These are phyloP conservation scores for Termitomyces sp. DNA, from an alignment of 768 basidiomycete species.

Conservation along the genomic window DNA sequence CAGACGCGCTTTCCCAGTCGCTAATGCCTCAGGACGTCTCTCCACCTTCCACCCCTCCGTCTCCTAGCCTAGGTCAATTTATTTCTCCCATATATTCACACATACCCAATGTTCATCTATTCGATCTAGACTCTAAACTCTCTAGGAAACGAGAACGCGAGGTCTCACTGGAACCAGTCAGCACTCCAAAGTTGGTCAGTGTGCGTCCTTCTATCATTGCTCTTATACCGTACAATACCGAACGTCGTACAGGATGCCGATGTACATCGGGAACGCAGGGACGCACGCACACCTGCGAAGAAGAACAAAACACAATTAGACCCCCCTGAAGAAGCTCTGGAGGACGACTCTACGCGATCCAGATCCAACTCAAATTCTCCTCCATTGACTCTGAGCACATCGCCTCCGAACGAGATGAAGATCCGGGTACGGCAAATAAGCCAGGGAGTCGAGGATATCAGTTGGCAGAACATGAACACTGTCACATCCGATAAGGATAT, in stretches of 20 bases:
- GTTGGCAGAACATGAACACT: conserved; percentile 54
- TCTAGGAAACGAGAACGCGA: conserved; percentile 77
- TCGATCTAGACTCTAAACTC: conserved; percentile 38
- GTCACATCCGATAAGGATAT: conserved; percentile 25
- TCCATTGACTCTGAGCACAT: conserved; percentile 46
- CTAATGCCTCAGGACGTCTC: conserved; percentile 15
- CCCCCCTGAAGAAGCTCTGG: conserved; percentile 60
- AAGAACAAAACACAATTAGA: conserved; percentile 68
- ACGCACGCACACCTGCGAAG: conserved; percentile 64
- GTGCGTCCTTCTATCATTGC: conserved; percentile 26
- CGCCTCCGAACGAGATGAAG: conserved; percentile 78
- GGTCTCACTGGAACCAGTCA: conserved; percentile 67
- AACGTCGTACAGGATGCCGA: conserved; percentile 35
- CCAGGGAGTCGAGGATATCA: conserved; percentile 74
- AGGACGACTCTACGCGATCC: conserved; percentile 46
- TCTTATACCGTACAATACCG: neutral
- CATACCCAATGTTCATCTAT: conserved; percentile 14
- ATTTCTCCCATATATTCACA: conserved; percentile 2
- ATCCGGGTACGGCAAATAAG: conserved; percentile 70
- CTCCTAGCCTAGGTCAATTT: conserved; percentile 43
- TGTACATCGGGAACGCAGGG: conserved; percentile 34
- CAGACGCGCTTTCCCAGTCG: conserved; percentile 14
- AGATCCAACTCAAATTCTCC: conserved; percentile 41
- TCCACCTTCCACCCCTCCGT: conserved; percentile 40
- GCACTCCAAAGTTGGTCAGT: conserved; percentile 37